Conservation (phyloP, 176 grass and related monocot species). For the Eremochloa ophiuroides region DNA sequence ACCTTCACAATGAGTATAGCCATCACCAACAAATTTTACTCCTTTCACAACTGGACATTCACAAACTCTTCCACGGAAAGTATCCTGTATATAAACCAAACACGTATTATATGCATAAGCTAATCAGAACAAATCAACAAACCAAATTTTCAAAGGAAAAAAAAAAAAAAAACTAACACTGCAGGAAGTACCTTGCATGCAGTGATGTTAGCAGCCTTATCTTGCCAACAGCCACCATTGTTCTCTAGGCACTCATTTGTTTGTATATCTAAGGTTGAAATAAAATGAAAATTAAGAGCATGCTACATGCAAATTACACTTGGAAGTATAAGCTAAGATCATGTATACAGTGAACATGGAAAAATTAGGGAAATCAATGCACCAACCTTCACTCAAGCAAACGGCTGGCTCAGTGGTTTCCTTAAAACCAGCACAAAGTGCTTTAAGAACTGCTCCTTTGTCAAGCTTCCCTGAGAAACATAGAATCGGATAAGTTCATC, state of each 20-base stretch:
- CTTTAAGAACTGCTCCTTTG: slow-evolving; percentile 86
- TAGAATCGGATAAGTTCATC: slow-evolving; percentile 14
- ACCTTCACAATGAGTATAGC: slow-evolving; percentile 95
- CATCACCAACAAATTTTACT: slow-evolving; percentile 94
- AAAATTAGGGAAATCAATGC: not conserved
- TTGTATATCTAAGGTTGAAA: slow-evolving; percentile 64
- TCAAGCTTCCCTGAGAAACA: slow-evolving; percentile 72
- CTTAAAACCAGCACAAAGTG: slow-evolving; percentile 79
- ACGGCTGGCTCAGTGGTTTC: slow-evolving; percentile 84
- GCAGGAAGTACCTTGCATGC: slow-evolving; percentile 83
- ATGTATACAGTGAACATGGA: not conserved
- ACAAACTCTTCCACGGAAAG: slow-evolving; percentile 87
- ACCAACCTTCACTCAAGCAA: slow-evolving; percentile 79
- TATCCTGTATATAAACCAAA: slow-evolving; percentile 59
- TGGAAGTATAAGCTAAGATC: not conserved
- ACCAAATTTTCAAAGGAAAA: not conserved
- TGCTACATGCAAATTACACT: not conserved
- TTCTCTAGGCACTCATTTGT: slow-evolving; percentile 98
- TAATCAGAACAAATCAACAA: slow-evolving; percentile 8
- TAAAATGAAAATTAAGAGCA: not conserved
- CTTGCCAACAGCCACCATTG: slow-evolving; percentile 94
- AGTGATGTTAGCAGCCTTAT: slow-evolving; percentile 79
- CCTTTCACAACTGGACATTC: slow-evolving; percentile 73
- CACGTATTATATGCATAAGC: not conserved
- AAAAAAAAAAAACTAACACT: not conserved